Evolutionary conservation across 495 filamentous ascomycete genomes (phyloP), one percentile per base, ranked within the genome.

Genomic region (Aspergillus saccharolyticus): DNA sequence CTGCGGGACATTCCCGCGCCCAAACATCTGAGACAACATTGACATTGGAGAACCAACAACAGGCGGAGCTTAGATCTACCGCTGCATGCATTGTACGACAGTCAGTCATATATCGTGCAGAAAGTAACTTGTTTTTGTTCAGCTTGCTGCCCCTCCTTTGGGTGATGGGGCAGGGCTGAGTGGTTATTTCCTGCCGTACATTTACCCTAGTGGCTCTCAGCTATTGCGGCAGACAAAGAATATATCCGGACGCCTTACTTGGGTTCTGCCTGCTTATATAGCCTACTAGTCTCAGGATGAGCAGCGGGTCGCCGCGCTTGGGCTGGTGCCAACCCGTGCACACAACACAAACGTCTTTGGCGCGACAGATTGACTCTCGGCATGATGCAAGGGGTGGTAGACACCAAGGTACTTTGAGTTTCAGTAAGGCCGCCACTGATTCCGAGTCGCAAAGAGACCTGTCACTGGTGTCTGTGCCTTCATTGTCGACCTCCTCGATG

Each of bases 351-450:
- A 55, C 59, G 42, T 56, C 59, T 42, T 52, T 65, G 28, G 64
- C 66, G n/a, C 56, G 66, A 57, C 68, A 57, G 24, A 58, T 68
- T 30, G 59, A 70, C 54, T 56, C 63, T 42, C 57, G 59, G 52
- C 58, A 63, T 51, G 49, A 42, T 44, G 60, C 42, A 55, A 39
- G 33, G 33, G 33, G 33, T 39, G 33, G 2, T 5, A 8, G 5
- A 39, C 33, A 39, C 4, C 6, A 39, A 2, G 12, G 33, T 39
- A 2, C 33, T 39, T 39, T 39, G 12, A 12, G 33, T 39, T 39
- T 39, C 33, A 39, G 33, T 39, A 39, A 39, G 12, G 33, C 33
- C 14, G 33, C 33, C 4, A 39, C 7, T 39, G 7, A 39, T 39
- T 12, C 33, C 7, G 33, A 39, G 14, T 39, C 33, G 33, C 33